Conservation (phyloP, 495 filamentous ascomycete genomes). For the Glonium stellatum region DNA sequence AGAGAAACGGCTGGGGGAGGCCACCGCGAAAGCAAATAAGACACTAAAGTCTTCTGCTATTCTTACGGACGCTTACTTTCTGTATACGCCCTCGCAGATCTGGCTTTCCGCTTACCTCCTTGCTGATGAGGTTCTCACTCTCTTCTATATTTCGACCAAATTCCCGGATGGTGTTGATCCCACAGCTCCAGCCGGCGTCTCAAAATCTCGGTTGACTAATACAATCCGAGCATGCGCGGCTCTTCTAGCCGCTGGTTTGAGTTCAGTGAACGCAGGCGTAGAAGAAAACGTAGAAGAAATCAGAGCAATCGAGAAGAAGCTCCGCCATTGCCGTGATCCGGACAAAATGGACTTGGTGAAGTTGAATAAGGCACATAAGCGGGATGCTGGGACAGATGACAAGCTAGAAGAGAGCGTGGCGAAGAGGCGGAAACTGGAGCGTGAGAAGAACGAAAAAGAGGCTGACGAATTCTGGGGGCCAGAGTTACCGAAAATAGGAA, state of each 20-base stretch:
- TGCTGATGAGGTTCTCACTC: conserved; percentile 63
- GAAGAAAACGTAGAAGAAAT: conserved; percentile 41
- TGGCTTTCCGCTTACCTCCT: conserved; percentile 73
- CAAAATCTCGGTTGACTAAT: conserved; percentile 36
- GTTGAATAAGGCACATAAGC: conserved; percentile 46
- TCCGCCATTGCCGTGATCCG: conserved; percentile 73
- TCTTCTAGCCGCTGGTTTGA: conserved; percentile 28
- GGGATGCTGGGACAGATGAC: conserved; percentile 40
- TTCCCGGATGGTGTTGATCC: conserved; percentile 36
- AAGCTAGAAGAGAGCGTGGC: conserved; percentile 38
- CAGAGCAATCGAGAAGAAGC: conserved; percentile 52
- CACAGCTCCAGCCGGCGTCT: background rate
- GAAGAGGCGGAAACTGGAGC: conserved; percentile 56
- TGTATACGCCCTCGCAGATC: conserved; percentile 91
- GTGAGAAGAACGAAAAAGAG: conserved; percentile 42
- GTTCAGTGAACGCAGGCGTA: conserved; percentile 31
- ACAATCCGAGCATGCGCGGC: conserved; percentile 43
- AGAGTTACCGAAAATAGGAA: conserved; percentile 21
- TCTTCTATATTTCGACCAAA: conserved; percentile 68
- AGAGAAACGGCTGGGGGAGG: conserved; percentile 52
- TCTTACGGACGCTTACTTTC: conserved; percentile 89
- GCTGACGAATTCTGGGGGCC: conserved; percentile 52
- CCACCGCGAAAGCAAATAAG: conserved; percentile 63
- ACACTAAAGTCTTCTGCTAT: conserved; percentile 71
- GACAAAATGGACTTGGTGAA: conserved; percentile 53